phyloP scores from a whole-genome alignment of 495 filamentous ascomycete species.

The Aspergillus affinis region DNA sequence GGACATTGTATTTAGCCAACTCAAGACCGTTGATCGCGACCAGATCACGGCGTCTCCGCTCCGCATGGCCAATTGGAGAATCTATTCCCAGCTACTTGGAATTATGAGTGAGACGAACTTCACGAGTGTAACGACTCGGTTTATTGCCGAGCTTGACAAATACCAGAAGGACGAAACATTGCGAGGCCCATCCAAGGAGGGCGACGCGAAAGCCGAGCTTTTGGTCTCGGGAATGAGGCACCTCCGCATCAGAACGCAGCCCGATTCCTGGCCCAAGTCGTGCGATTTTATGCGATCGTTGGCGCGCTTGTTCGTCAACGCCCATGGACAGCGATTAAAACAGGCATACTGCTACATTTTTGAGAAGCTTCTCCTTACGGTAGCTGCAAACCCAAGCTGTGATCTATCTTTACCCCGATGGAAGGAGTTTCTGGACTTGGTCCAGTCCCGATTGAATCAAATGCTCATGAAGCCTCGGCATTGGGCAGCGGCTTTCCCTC shows the following conservation, averaged over 20 bases:
- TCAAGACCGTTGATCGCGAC: constrained; percentile 84
- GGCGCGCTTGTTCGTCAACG: constrained; percentile 75
- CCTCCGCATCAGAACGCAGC: constrained; percentile 67
- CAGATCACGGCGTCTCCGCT: constrained; percentile 74
- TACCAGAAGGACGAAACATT: constrained; percentile 67
- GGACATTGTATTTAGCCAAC: constrained; percentile 88
- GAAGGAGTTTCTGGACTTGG: constrained; percentile 75
- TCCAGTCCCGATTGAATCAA: constrained; percentile 71
- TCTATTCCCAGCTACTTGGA: constrained; percentile 86
- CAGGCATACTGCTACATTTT: constrained; percentile 91
- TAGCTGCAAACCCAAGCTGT: constrained; percentile 72
- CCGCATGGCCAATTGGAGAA: constrained; percentile 88
- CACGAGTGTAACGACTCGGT: constrained; percentile 75
- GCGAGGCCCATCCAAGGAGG: constrained; percentile 65
- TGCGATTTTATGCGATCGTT: constrained; percentile 84
- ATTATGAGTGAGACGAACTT: constrained; percentile 95
- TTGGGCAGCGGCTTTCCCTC: constrained; percentile 83
- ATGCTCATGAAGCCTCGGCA: constrained; percentile 90
- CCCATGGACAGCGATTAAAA: constrained; percentile 85
- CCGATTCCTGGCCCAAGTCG: constrained; percentile 76
- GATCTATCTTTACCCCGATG: constrained; percentile 79
- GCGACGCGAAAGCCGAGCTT: constrained; percentile 77
- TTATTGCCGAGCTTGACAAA: constrained; percentile 73
- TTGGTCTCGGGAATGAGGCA: constrained; percentile 90
- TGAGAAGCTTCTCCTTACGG: constrained; percentile 81